Percentiles rank a stretch among this genome's conserved stretches.
Conservation (phyloP, 2,329 filamentous ascomycete genomes). For the Ophiocordyceps robertsii region DNA sequence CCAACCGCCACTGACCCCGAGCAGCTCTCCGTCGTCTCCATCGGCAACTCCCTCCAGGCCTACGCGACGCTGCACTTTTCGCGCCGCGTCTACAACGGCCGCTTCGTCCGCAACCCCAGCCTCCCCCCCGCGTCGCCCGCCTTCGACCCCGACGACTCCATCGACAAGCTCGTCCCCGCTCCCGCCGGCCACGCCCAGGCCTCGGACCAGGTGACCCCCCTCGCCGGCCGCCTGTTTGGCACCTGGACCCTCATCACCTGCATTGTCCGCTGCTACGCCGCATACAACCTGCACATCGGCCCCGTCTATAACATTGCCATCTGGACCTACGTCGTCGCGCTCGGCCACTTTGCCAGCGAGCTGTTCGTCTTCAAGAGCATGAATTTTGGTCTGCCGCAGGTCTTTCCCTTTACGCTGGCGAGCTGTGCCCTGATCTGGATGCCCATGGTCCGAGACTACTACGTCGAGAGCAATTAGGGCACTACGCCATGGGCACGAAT, state of each 20-base stretch:
- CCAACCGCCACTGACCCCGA: neutral
- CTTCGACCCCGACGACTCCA: constrained; percentile 38
- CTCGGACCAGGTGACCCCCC: constrained; percentile 53
- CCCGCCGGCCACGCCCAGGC: constrained; percentile 30
- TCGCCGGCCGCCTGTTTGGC: constrained; percentile 69
- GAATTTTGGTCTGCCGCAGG: constrained; percentile 43
- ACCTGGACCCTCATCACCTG: constrained; percentile 76
- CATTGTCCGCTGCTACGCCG: constrained; percentile 68
- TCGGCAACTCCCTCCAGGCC: constrained; percentile 75
- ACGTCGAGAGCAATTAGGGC: constrained; percentile 35
- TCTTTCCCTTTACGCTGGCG: constrained; percentile 41
- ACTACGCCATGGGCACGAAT: neutral
- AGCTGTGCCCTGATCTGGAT: constrained; percentile 45
- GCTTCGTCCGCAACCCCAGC: constrained; percentile 37
- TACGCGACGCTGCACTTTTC: constrained; percentile 72
- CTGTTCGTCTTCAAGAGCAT: constrained; percentile 68
- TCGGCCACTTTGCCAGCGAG: constrained; percentile 68
- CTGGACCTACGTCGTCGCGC: constrained; percentile 70
- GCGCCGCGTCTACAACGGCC: constrained; percentile 70
- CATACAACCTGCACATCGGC: constrained; percentile 63
- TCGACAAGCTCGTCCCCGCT: constrained; percentile 34
- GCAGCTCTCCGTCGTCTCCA: constrained; percentile 69
- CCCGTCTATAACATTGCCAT: constrained; percentile 68
- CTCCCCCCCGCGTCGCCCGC: constrained; percentile 25
- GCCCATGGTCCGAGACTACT: constrained; percentile 53